Evolutionary conservation across 2,329 filamentous ascomycete species (phyloP).

Genomic region (Fusarium tjaetaba): DNA sequence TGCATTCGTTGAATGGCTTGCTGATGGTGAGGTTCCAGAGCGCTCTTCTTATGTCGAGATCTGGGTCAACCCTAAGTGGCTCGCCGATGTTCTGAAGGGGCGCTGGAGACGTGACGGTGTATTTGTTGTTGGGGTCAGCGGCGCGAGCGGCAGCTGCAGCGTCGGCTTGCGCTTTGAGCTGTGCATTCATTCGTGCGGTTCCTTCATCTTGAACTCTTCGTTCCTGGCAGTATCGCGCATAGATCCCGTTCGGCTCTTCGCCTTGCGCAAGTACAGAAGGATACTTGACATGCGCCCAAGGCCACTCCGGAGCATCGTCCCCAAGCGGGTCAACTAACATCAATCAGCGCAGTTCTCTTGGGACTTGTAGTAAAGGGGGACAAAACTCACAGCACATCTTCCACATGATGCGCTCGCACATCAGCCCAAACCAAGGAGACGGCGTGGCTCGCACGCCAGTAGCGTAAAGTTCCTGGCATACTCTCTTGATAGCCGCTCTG

Average conservation of each 20-base stretch:
- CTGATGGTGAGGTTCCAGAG: neutral
- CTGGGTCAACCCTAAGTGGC: rapidly evolving
- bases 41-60: neutral
- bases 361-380: rapidly evolving
- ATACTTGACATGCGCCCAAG: neutral
- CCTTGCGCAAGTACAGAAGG: neutral
- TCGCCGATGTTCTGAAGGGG: neutral
- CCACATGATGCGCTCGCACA: neutral
- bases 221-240: neutral
- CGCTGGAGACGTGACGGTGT: neutral
- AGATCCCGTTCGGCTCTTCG: neutral
- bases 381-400: neutral
- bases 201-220: neutral
- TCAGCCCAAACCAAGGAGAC: neutral
- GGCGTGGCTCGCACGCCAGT: neutral
- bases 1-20: neutral
- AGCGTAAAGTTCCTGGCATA: neutral
- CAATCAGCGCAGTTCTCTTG: rapidly evolving
- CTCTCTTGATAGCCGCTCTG: neutral
- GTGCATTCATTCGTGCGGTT: rapidly evolving
- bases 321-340: neutral
- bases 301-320: neutral
- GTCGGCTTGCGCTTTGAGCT: rapidly evolving
- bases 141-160: rapidly evolving
- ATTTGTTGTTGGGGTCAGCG: neutral